phyloP scores from a whole-genome alignment of 805 yeast genomes.

The Alloascoidea hylecoeti region DNA sequence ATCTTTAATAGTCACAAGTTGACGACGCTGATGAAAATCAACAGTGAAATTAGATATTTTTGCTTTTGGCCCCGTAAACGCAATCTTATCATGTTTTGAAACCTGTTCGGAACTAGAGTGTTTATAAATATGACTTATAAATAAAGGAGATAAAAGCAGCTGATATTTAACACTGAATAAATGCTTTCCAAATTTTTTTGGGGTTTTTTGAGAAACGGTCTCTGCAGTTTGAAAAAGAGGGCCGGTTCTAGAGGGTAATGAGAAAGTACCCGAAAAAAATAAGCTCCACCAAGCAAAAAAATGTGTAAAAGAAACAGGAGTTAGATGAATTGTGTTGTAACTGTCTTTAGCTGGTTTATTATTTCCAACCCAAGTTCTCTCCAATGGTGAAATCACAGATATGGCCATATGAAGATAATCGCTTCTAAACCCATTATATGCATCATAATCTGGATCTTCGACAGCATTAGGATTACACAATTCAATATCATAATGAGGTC shows the following conservation, averaged over 20 bases:
- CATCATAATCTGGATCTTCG: slow-evolving; percentile 49
- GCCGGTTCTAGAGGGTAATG: slow-evolving; percentile 72
- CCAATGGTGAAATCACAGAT: slow-evolving; percentile 28
- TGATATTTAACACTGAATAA: slow-evolving; percentile 69
- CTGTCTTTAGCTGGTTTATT: slow-evolving; percentile 11
- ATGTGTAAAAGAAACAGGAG: slow-evolving; percentile 52
- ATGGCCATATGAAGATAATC: slow-evolving; percentile 67
- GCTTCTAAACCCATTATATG: slow-evolving; percentile 69
- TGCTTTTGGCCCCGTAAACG: slow-evolving; percentile 40
- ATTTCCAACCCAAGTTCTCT: slow-evolving; percentile 12
- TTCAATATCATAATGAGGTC: slow-evolving; percentile 50
- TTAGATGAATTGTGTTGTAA: slow-evolving; percentile 63
- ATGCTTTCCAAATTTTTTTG: slow-evolving; percentile 63
- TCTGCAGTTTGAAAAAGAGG: slow-evolving; percentile 35
- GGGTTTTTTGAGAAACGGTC: slow-evolving; percentile 17
- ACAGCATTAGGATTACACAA: slow-evolving; percentile 43
- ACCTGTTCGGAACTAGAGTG: slow-evolving; percentile 16
- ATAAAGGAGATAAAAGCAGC: slow-evolving; percentile 59
- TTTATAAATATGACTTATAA: slow-evolving; percentile 57
- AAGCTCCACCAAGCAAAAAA: slow-evolving; percentile 81
- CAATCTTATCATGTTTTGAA: slow-evolving; percentile 16
- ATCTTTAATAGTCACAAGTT: slow-evolving; percentile 5
- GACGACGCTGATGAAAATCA: slow-evolving; percentile 33
- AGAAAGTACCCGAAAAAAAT: slow-evolving; percentile 61
- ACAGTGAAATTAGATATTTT: slow-evolving; percentile 27